These are phyloP conservation scores for Candida jianshihensis DNA, from an alignment of 805 yeast species.

Conservation along the genomic window DNA sequence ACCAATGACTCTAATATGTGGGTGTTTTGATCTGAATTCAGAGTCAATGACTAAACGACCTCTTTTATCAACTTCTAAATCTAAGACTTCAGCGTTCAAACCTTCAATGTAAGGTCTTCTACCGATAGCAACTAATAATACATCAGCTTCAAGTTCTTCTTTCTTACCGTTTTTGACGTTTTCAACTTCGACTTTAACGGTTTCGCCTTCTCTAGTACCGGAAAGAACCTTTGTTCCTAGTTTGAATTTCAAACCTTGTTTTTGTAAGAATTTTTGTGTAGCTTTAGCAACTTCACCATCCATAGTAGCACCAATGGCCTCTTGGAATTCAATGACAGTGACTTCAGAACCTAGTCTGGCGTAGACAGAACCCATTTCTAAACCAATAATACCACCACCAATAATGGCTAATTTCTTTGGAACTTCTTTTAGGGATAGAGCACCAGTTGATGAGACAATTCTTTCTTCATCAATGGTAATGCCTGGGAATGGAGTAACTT, in stretches of 20 bases:
- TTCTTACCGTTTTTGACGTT: conserved; percentile 80
- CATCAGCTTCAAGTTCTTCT: conserved; percentile 81
- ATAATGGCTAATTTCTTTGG: conserved; percentile 90
- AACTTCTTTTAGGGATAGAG: conserved; percentile 72
- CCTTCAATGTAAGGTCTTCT: conserved; percentile 96
- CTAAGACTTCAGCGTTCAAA: conserved; percentile 79
- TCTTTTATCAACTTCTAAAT: conserved; percentile 83
- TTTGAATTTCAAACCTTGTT: conserved; percentile 94
- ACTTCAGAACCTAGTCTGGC: conserved; percentile 93
- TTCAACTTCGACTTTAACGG: conserved; percentile 82
- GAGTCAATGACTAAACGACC: conserved; percentile 94
- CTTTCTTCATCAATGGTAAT: conserved; percentile 93
- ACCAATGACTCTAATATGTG: conserved; percentile 95
- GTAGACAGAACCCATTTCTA: conserved; percentile 99
- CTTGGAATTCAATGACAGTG: conserved; percentile 86
- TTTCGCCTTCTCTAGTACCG: conserved; percentile 85
- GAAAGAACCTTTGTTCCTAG: conserved; percentile 84
- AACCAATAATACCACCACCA: conserved; percentile 99
- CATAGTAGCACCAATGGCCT: conserved; percentile 96
- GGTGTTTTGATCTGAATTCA: conserved; percentile 85
- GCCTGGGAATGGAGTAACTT: conserved; percentile 98
- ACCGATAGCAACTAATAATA: conserved; percentile 93
- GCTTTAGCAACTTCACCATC: conserved; percentile 90
- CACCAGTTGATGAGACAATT: conserved; percentile 95
- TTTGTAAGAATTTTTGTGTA: conserved; percentile 81